These are phyloP conservation scores for Rhodotorula taiwanensis DNA, from an alignment of 768 basidiomycete genomes.

Conservation along the genomic window DNA sequence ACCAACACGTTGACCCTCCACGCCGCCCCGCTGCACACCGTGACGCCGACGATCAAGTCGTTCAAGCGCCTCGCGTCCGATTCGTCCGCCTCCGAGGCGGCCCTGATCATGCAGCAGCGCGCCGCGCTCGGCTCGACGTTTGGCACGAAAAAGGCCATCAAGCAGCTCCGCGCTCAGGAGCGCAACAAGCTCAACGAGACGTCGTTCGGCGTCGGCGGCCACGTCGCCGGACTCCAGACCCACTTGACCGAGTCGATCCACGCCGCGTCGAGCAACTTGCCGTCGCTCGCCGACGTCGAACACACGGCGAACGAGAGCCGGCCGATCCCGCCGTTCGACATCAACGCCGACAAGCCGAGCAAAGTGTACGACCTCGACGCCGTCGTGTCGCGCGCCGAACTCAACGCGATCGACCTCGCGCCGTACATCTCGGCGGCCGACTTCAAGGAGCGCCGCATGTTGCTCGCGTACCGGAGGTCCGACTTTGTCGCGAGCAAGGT, in stretches of 20 bases:
- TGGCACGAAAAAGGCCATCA: constrained; percentile 89
- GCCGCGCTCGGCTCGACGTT: constrained; percentile 80
- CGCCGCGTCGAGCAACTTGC: constrained; percentile 60
- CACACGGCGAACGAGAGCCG: constrained; percentile 46
- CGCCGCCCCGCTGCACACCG: constrained; percentile 60
- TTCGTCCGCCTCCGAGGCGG: constrained; percentile 46
- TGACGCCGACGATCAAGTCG: constrained; percentile 74
- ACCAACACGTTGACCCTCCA: constrained; percentile 66
- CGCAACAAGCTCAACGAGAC: constrained; percentile 81
- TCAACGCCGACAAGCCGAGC: constrained; percentile 60
- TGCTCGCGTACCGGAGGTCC: constrained; percentile 60
- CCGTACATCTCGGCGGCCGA: constrained; percentile 54
- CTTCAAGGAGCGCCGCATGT: constrained; percentile 51
- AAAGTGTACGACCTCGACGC: constrained; percentile 56
- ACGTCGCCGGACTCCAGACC: constrained; percentile 36
- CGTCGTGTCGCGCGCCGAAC: constrained; percentile 74
- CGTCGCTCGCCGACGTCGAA: constrained; percentile 47
- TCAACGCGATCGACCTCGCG: constrained; percentile 60
- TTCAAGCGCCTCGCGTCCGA: constrained; percentile 55
- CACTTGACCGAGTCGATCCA: constrained; percentile 79
- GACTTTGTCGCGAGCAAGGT: constrained; percentile 69
- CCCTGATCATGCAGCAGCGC: constrained; percentile 47
- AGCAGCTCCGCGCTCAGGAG: constrained; percentile 72
- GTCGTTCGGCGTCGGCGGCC: constrained; percentile 77
- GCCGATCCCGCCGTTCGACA: constrained; percentile 68